These are phyloP conservation scores for Diaporthe destruens DNA, from an alignment of 2,329 filamentous ascomycete genomes.

Conservation along the genomic window DNA sequence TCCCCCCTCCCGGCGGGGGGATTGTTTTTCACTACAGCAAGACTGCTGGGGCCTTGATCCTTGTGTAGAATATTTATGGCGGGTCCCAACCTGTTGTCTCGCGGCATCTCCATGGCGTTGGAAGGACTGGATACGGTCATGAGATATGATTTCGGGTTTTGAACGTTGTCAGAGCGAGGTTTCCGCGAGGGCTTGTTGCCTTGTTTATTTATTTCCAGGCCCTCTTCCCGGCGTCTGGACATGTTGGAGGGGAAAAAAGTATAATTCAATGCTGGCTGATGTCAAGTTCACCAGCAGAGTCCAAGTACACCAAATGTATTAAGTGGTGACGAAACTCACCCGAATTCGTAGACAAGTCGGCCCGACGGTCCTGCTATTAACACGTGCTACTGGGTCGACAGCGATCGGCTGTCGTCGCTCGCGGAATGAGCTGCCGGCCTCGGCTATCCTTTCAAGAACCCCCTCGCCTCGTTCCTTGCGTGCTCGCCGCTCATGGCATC, in stretches of 20 bases:
- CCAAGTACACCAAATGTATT: background rate
- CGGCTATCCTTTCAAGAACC: constrained; percentile 65
- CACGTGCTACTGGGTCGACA: background rate
- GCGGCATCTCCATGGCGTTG: constrained; percentile 40
- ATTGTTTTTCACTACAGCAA: background rate
- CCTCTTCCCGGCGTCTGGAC: background rate
- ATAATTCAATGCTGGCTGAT: constrained; percentile 24
- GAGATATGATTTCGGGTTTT: constrained; percentile 27
- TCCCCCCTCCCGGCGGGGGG: no score
- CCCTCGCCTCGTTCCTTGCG: constrained; percentile 73
- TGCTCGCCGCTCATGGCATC: constrained; percentile 77
- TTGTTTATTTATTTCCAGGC: background rate
- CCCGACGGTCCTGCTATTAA: background rate
- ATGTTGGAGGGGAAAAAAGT: background rate
- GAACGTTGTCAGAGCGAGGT: constrained; percentile 10
- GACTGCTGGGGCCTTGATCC: constrained; percentile 14
- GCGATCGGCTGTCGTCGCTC: background rate
- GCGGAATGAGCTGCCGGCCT: background rate
- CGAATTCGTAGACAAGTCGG: background rate
- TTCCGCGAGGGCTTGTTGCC: background rate
- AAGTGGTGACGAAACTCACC: background rate
- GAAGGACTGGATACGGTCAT: constrained; percentile 15
- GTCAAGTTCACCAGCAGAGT: background rate
- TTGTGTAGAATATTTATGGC: constrained; percentile 11
- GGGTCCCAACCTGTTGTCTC: constrained; percentile 4